These are phyloP conservation scores for Crucibulum laeve DNA, from an alignment of 768 basidiomycete genomes.

Conservation along the genomic window DNA sequence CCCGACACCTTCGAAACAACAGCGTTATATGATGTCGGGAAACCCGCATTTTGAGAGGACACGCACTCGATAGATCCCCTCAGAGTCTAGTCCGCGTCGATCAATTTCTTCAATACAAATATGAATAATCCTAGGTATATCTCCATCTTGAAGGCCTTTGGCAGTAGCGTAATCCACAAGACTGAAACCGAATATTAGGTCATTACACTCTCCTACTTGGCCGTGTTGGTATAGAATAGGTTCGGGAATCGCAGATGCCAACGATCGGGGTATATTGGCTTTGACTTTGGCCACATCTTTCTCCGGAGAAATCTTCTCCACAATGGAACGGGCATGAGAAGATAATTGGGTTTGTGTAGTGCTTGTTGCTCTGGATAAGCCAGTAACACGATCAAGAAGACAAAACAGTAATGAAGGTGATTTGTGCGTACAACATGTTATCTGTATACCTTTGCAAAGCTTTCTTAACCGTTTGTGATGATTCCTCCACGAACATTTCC, in stretches of 20 bases:
- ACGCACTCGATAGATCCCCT: conserved; percentile 77
- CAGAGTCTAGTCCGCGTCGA: conserved; percentile 67
- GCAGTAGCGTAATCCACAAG: conserved; percentile 87
- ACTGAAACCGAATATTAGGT: conserved; percentile 86
- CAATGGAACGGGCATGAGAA: conserved; percentile 52
- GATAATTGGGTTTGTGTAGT: conserved; percentile 74
- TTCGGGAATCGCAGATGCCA: conserved; percentile 64
- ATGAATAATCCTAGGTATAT: conserved; percentile 74
- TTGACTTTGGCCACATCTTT: conserved; percentile 61
- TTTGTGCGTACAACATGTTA: conserved; percentile 60
- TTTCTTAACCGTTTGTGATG: conserved; percentile 56
- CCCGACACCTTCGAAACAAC: conserved; percentile 61
- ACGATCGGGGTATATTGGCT: conserved; percentile 52
- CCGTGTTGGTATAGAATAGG: conserved; percentile 74
- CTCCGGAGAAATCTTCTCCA: conserved; percentile 66
- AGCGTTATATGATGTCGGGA: neutral
- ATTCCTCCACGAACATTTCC: conserved; percentile 74
- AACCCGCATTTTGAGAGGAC: neutral
- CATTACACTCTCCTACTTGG: conserved; percentile 79
- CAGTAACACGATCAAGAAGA: conserved; percentile 2
- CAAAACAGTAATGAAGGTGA: neutral
- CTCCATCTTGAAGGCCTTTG: conserved; percentile 65
- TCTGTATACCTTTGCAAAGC: conserved; percentile 74
- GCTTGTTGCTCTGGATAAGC: conserved; percentile 60
- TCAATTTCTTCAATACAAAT: conserved; percentile 85